phyloP scores from a whole-genome alignment of 345 rosid species.

The Linum trigynum region DNA sequence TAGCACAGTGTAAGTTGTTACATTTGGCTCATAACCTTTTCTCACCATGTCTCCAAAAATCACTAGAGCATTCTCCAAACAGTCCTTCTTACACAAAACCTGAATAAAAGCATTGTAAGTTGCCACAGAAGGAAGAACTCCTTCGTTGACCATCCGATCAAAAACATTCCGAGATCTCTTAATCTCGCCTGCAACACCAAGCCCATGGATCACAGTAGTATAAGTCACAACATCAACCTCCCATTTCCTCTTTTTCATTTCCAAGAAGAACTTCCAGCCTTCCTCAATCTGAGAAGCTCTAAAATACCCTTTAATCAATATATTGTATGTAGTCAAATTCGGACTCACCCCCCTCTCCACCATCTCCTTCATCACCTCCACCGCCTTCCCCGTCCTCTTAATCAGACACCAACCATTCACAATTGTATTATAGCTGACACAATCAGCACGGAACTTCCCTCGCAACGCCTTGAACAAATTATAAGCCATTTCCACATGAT shows the following conservation, averaged over 20 bases:
- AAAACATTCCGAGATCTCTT: constrained; percentile 54
- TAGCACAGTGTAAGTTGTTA: constrained; percentile 55
- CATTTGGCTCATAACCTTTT: constrained; percentile 65
- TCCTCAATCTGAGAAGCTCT: constrained; percentile 67
- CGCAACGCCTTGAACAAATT: constrained; percentile 50
- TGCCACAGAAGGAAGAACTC: constrained; percentile 76
- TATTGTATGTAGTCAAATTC: constrained; percentile 55
- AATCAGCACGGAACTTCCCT: constrained; percentile 61
- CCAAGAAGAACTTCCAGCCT: constrained; percentile 73
- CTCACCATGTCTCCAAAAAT: constrained; percentile 73
- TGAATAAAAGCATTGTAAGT: constrained; percentile 87
- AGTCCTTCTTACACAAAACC: constrained; percentile 82
- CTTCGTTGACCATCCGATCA: constrained; percentile 54
- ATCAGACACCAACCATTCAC: constrained; percentile 90
- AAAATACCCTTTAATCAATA: constrained; percentile 71
- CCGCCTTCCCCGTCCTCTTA: constrained; percentile 63
- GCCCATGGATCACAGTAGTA: constrained; percentile 70
- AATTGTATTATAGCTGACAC: constrained; percentile 64
- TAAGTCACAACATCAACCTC: constrained; percentile 71
- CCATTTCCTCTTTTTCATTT: constrained; percentile 78
- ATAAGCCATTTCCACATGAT: constrained; percentile 65
- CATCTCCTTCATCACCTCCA: constrained; percentile 81
- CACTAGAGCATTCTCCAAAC: constrained; percentile 54
- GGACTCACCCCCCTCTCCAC: constrained; percentile 60
- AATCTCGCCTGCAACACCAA: constrained; percentile 68